These are phyloP conservation scores for Xylaria acuta DNA, from an alignment of 495 filamentous ascomycete species.

Conservation along the genomic window DNA sequence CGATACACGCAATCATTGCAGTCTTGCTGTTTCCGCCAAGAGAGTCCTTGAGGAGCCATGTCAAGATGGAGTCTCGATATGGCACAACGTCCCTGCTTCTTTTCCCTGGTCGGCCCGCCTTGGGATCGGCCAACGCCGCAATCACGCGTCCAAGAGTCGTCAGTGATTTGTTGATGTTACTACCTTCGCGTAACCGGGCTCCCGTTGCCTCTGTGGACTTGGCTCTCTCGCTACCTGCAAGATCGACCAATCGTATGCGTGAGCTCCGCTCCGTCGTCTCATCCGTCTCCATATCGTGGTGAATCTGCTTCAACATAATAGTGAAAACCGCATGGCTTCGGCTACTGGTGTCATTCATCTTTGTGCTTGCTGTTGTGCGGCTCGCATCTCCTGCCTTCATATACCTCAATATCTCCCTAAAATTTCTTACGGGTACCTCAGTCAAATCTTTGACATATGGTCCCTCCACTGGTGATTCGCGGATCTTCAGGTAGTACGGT, in stretches of 20 bases:
- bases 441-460: slow-evolving; percentile 98
- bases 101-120: slow-evolving; percentile 54
- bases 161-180: slow-evolving; percentile 98
- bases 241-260: slow-evolving; percentile 93
- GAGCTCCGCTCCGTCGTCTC: slow-evolving; percentile 93
- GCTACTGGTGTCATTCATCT: slow-evolving; percentile 98
- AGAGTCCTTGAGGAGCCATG: slow-evolving; percentile 94
- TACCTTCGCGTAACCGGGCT: slow-evolving; percentile 86
- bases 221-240: slow-evolving; percentile 93
- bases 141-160: slow-evolving; percentile 96
- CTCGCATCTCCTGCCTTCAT: slow-evolving; percentile 90
- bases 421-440: slow-evolving; percentile 84
- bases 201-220: slow-evolving; percentile 96
- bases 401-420: slow-evolving; percentile 81
- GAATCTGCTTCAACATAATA: slow-evolving; percentile 94
- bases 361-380: slow-evolving; percentile 92
- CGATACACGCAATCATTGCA: slow-evolving; percentile 98
- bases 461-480: slow-evolving; percentile 92
- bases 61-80: slow-evolving; percentile 96
- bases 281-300: slow-evolving; percentile 89
- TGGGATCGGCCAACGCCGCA: slow-evolving; percentile 90
- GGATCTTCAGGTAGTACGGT: slow-evolving; percentile 94
- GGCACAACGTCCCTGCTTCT: slow-evolving; percentile 74
- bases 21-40: slow-evolving; percentile 96
- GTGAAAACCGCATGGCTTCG: slow-evolving; percentile 98